Conservation (phyloP, 83 land plant species). For the Diphasiastrum complanatum region DNA sequence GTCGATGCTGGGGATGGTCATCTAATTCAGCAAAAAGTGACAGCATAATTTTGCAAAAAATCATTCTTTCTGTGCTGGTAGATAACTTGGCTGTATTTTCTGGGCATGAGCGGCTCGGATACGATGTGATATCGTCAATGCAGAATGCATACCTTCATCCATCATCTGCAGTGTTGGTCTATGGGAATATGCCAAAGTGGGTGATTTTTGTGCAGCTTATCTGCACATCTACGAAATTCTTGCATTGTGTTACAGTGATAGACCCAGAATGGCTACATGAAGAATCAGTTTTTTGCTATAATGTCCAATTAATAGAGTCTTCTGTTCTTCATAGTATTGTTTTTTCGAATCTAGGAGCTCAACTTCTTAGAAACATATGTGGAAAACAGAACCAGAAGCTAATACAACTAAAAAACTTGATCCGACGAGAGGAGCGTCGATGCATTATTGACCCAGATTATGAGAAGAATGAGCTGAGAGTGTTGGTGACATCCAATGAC, state of each 20-base stretch:
- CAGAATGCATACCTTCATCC: slow-evolving; percentile 64
- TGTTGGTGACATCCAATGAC: slow-evolving; percentile 37
- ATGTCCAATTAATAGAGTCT: slow-evolving; percentile 30
- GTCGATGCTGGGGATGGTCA: slow-evolving; percentile 56
- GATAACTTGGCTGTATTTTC: slow-evolving; percentile 70
- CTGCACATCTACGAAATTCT: slow-evolving; percentile 45
- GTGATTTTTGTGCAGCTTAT: slow-evolving; percentile 68
- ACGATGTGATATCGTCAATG: slow-evolving; percentile 57
- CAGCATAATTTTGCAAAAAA: slow-evolving; percentile 40
- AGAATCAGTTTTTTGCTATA: slow-evolving; percentile 42
- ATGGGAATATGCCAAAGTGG: slow-evolving; percentile 58
- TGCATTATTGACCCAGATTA: slow-evolving; percentile 46
- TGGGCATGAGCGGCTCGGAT: slow-evolving; percentile 67
- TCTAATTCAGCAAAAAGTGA: slow-evolving; percentile 24
- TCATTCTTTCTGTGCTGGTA: slow-evolving; percentile 49
- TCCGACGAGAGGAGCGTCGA: slow-evolving; percentile 26
- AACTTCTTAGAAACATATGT: slow-evolving; percentile 45
- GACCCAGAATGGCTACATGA: slow-evolving; percentile 38
- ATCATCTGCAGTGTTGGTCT: slow-evolving; percentile 55
- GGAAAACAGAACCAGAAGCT: slow-evolving; percentile 47
- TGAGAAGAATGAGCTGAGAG: slow-evolving; percentile 34
- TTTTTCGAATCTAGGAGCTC: slow-evolving; percentile 37
- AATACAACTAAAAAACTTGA: slow-evolving; percentile 21
- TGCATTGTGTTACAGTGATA: slow-evolving; percentile 63
- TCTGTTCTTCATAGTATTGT: slow-evolving; percentile 32